Conservation (phyloP, 2,329 filamentous ascomycete species). For the Epichloe aotearoae region DNA sequence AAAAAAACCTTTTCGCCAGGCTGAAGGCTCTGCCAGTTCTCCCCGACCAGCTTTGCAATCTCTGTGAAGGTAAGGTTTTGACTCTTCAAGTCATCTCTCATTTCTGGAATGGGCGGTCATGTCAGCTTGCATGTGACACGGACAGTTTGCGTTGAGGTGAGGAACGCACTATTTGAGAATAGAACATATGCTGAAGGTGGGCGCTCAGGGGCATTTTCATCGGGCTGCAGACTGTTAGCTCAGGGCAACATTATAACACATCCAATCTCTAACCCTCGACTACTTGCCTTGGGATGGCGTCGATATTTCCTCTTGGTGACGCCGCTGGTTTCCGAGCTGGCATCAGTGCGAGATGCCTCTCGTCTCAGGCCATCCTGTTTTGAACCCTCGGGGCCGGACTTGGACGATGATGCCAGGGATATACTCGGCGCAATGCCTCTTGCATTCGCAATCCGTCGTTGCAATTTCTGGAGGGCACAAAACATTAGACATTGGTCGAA, state of each 20-base stretch:
- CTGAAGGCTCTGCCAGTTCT: slow-evolving; percentile 64
- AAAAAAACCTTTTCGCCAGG: slow-evolving; percentile 56
- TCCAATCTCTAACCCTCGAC: neutral
- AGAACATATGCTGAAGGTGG: slow-evolving; percentile 75
- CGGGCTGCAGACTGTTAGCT: slow-evolving; percentile 34
- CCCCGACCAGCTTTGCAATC: slow-evolving; percentile 70
- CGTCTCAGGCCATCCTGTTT: slow-evolving; percentile 40
- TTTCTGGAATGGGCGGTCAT: slow-evolving; percentile 36
- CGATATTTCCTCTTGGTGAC: slow-evolving; percentile 61
- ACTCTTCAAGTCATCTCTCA: slow-evolving; percentile 64
- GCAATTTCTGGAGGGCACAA: slow-evolving; percentile 52
- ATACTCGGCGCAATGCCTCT: slow-evolving; percentile 46
- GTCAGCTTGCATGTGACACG: neutral
- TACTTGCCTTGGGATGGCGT: slow-evolving; percentile 56
- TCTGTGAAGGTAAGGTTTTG: slow-evolving; percentile 70
- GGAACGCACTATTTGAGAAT: slow-evolving; percentile 64
- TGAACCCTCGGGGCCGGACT: slow-evolving; percentile 37
- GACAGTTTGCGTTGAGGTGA: neutral
- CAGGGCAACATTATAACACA: neutral
- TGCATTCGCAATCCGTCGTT: slow-evolving; percentile 65
- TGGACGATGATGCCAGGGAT: slow-evolving; percentile 35
- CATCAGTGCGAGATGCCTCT: slow-evolving; percentile 34
- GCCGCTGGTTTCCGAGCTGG: slow-evolving; percentile 27
- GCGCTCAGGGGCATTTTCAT: slow-evolving; percentile 67
- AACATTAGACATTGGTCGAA: slow-evolving; percentile 4